Percentiles rank a stretch among this genome's conserved stretches.
Evolutionary conservation across 1,139 yeast species (phyloP).

Genomic region (Pichia sp.): DNA sequence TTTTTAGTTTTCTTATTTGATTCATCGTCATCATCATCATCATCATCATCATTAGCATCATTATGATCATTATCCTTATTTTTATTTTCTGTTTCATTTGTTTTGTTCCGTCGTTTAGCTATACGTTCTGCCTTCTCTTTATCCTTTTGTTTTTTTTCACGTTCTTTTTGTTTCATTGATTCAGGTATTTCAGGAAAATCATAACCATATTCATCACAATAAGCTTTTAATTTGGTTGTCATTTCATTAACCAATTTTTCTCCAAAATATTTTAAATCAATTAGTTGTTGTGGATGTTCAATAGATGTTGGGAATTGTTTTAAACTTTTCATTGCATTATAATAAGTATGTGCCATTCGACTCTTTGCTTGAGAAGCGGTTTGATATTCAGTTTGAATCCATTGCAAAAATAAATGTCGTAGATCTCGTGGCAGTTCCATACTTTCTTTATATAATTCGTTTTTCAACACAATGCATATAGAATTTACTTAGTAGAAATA

Average conservation of each 20-base stretch:
- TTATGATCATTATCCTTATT: not conserved
- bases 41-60: not conserved
- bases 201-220: conserved; percentile 42
- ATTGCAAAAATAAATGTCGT: conserved; percentile 39
- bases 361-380: conserved; percentile 38
- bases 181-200: conserved; percentile 33
- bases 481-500: too few species aligned
- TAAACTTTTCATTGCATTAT: conserved; percentile 44
- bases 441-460: too few species aligned
- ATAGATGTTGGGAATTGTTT: conserved; percentile 38
- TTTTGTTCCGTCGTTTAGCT: not conserved
- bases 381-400: conserved; percentile 49
- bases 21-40: not conserved
- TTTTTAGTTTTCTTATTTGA: conserved; percentile 25
- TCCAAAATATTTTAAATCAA: conserved; percentile 52
- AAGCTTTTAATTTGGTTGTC: conserved; percentile 34
- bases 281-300: conserved; percentile 45
- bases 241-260: conserved; percentile 51
- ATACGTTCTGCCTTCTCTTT: not conserved
- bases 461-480: too few species aligned
- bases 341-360: conserved; percentile 40
- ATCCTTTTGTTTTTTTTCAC: not conserved
- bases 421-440: conserved; percentile 32
- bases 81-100: not conserved
- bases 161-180: conserved; percentile 11